Evolutionary conservation across 179 eudicot species (phyloP), one percentile per base, ranked within the genome.

Genomic region (Spinacia oleracea): DNA sequence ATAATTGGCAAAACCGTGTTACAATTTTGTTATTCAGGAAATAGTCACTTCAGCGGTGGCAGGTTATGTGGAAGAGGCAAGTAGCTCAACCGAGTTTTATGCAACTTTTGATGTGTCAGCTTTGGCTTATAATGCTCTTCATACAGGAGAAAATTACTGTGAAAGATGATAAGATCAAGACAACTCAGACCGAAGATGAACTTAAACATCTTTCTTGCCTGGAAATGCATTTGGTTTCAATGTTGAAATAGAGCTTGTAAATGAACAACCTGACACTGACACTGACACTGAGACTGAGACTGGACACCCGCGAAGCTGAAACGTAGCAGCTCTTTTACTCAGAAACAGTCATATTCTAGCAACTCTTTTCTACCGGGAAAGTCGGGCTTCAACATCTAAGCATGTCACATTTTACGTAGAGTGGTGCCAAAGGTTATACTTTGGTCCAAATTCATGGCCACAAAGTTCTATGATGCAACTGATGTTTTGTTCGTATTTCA

Each of bases 181-280:
- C 98, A n/a, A 83, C 74, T 69, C 93, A 92, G 77, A 86, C 92
- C 6, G 89, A 86, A 55, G 96, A 91, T 65, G 96, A 94, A 79
- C 90, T 94, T 48, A 87, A 89, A 67, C 76, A 66, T 45, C 74
- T 25, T 94, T 89, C 81, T 42, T 75, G 75, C 93, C 96, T 20
- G 97, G 98, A 78, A 89, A 83, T 27, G 90, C 86, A 53, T 93
- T 90, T 75, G 92, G 97, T 58, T 94, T 94, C 81, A 87, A 87
- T 79, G 97, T 89, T 62, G 90, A 81, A 32, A 46, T 92, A 40
- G 93, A 92, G 80, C 86, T 94, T 67, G 90, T 80, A 70, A 78
- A 75, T 55, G 74, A 86, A 72, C 82, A 80, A 69, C 56, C 75
- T 42, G 81, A 75, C 35, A 46, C 75, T 55, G 81, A 81, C 1